Conservation (phyloP, 768 basidiomycete genomes). For the Kwoniella newhampshirensis region DNA sequence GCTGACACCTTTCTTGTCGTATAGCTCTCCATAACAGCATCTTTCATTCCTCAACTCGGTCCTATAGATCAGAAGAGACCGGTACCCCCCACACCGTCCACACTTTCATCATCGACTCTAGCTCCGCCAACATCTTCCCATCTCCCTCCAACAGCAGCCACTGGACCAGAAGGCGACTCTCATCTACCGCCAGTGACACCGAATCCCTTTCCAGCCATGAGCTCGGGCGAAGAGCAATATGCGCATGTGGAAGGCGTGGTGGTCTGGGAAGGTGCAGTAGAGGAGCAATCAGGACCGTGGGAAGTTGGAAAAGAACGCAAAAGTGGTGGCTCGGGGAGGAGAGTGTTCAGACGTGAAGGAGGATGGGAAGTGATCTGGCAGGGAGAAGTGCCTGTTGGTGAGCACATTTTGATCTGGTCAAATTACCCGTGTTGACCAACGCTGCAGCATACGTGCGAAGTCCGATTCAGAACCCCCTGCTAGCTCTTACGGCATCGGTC, state of each 20-base stretch:
- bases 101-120: conserved; percentile 6
- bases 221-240: conserved; percentile 72
- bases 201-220: conserved; percentile 73
- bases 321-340: conserved; percentile 59
- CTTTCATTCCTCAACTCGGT: conserved; percentile 58
- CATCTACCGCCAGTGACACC: conserved; percentile 75
- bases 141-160: conserved; percentile 36
- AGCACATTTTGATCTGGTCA: conserved; percentile 48
- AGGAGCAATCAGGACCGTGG: conserved; percentile 56
- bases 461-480: conserved; percentile 67
- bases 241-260: conserved; percentile 73
- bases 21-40: conserved; percentile 77
- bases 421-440: neutral
- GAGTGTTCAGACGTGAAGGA: conserved; percentile 66
- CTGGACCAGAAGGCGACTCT: conserved; percentile 43
- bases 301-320: conserved; percentile 61
- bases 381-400: conserved; percentile 75
- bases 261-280: conserved; percentile 56
- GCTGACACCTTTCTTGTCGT: neutral
- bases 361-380: conserved; percentile 79
- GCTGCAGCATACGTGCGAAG: conserved; percentile 70
- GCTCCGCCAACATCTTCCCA: conserved; percentile 23
- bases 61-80: conserved; percentile 3
- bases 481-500: conserved; percentile 80
- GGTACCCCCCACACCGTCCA: neutral